Conservation (phyloP, 805 yeast genomes). For the Zygosaccharomyces pseudorouxii region DNA sequence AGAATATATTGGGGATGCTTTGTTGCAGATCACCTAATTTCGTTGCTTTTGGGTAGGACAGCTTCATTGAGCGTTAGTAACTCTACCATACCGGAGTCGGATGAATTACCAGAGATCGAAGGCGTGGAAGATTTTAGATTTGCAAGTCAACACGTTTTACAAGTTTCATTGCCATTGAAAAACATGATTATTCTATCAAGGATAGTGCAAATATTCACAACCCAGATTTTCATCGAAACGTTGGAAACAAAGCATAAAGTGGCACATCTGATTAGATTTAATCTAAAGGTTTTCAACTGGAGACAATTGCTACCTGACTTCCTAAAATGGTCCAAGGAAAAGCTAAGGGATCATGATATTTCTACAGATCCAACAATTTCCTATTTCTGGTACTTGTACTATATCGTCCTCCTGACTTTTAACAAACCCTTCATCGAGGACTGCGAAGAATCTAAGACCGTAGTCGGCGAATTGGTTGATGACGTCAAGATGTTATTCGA, state of each 20-base stretch:
- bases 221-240: slow-evolving; percentile 33
- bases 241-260: slow-evolving; percentile 36
- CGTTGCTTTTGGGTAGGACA: slow-evolving; percentile 56
- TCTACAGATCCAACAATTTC: slow-evolving; percentile 49
- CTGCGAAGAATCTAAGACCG: slow-evolving; percentile 25
- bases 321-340: slow-evolving; percentile 44
- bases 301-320: slow-evolving; percentile 45
- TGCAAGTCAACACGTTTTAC: slow-evolving; percentile 30
- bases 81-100: slow-evolving; percentile 56
- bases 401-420: slow-evolving; percentile 52
- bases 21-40: slow-evolving; percentile 59
- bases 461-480: slow-evolving; percentile 29
- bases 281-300: slow-evolving; percentile 50
- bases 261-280: slow-evolving; percentile 40
- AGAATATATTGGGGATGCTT: slow-evolving; percentile 66
- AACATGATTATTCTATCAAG: slow-evolving; percentile 43
- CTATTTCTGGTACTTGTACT: slow-evolving; percentile 53
- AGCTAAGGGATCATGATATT: slow-evolving; percentile 41
- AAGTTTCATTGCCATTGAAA: slow-evolving; percentile 36
- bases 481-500: slow-evolving; percentile 30
- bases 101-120: slow-evolving; percentile 54
- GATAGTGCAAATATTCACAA: slow-evolving; percentile 35
- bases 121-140: slow-evolving; percentile 58
- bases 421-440: slow-evolving; percentile 56
- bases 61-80: slow-evolving; percentile 50